These are phyloP conservation scores for Paracamarosporium sp. DNA, from an alignment of 2,329 filamentous ascomycete species.

Conservation along the genomic window DNA sequence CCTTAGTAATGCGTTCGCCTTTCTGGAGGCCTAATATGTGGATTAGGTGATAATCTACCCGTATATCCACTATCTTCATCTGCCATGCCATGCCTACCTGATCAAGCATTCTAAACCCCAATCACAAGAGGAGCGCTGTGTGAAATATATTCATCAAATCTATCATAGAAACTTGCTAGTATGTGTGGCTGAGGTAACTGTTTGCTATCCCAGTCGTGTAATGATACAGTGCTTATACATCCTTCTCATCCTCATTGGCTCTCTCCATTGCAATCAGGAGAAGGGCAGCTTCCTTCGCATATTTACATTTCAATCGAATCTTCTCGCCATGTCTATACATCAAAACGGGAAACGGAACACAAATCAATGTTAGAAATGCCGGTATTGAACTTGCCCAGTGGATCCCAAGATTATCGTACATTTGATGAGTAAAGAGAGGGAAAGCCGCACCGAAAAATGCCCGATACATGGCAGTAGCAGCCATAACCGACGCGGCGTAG, in stretches of 20 bases:
- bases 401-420: constrained; percentile 18
- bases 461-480: constrained; percentile 54
- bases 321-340: constrained; percentile 70
- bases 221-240: too few species aligned
- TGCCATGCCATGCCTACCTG: too few species aligned
- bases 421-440: constrained; percentile 17
- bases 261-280: not conserved
- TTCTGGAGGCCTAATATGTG: too few species aligned
- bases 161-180: too few species aligned
- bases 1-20: too few species aligned
- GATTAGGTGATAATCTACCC: too few species aligned
- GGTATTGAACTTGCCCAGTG: constrained; percentile 19
- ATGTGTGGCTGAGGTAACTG: too few species aligned
- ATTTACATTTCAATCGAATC: constrained; percentile 69
- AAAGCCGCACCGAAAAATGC: constrained; percentile 56
- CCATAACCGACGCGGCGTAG: constrained; percentile 34
- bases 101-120: too few species aligned
- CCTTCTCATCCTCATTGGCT: not conserved
- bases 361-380: constrained; percentile 19
- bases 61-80: too few species aligned
- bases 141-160: too few species aligned
- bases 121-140: too few species aligned
- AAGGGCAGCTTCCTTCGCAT: constrained; percentile 45
- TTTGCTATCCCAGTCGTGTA: too few species aligned
- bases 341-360: constrained; percentile 59